Conservation (phyloP, 2,329 filamentous ascomycete species). For the Aquanectria penicillioides region DNA sequence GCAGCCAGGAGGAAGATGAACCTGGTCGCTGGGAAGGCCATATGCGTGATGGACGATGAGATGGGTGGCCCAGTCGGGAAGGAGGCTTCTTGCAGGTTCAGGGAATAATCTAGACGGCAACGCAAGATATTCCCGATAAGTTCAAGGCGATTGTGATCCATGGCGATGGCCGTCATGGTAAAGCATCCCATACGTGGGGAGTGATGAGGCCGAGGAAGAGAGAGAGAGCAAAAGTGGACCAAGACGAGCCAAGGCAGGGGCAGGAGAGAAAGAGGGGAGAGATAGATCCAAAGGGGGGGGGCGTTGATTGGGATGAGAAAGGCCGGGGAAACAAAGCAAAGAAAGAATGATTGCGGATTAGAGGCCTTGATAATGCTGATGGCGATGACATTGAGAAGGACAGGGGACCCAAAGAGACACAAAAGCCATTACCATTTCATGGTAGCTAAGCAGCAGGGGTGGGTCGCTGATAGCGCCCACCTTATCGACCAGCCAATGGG, state of each 20-base stretch:
- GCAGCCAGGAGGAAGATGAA: too few species aligned
- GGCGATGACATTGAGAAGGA: background rate
- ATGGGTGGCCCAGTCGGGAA: background rate
- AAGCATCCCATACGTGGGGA: background rate
- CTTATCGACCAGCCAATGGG: slow-evolving; percentile 34
- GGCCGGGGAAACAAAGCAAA: background rate
- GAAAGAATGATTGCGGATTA: too few species aligned
- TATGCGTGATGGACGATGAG: background rate
- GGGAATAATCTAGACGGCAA: too few species aligned
- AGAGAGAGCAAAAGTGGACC: background rate
- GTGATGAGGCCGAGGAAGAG: background rate
- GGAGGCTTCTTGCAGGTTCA: slow-evolving; percentile 6
- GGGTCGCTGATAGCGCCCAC: slow-evolving; percentile 32
- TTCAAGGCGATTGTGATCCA: background rate
- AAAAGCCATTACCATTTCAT: slow-evolving; percentile 24
- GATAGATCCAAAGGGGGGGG: background rate
- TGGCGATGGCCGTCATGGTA: background rate
- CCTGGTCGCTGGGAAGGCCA: too few species aligned
- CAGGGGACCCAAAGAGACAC: background rate
- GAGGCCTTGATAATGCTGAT: too few species aligned
- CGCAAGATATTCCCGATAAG: too few species aligned
- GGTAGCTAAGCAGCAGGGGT: slow-evolving; percentile 16
- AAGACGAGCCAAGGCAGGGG: background rate
- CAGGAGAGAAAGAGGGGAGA: background rate
- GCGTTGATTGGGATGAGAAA: background rate